Conservation (phyloP, 805 yeast genomes). For the Wickerhamiella sorbophila region DNA sequence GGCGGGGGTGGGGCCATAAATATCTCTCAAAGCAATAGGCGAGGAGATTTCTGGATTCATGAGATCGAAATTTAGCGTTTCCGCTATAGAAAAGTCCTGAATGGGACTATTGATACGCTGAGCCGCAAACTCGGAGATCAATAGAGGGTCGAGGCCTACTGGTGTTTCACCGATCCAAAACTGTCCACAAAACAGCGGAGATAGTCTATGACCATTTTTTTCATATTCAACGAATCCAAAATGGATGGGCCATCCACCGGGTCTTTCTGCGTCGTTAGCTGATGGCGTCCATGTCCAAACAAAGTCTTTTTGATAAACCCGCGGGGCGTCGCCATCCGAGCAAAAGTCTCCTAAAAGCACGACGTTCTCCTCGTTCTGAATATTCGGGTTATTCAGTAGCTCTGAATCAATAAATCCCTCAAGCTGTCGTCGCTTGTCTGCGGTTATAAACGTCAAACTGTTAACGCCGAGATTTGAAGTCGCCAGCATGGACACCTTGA, state of each 20-base stretch:
- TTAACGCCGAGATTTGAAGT: slow-evolving; percentile 10
- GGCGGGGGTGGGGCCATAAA: background rate
- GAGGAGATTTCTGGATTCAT: background rate
- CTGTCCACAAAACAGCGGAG: slow-evolving; percentile 22
- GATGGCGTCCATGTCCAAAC: slow-evolving; percentile 23
- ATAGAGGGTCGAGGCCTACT: background rate
- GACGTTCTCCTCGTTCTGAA: slow-evolving; percentile 28
- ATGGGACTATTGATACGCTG: background rate
- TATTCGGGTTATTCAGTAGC: slow-evolving; percentile 25
- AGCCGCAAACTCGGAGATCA: background rate
- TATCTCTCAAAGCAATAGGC: background rate
- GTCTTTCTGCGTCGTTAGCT: slow-evolving; percentile 4
- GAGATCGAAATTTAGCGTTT: background rate
- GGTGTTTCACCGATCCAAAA: slow-evolving; percentile 23
- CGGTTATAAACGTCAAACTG: slow-evolving; percentile 22
- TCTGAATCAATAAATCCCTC: slow-evolving; percentile 24
- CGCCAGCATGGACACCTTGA: slow-evolving; percentile 10
- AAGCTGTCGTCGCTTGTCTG: slow-evolving; percentile 17
- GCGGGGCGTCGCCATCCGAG: slow-evolving; percentile 10
- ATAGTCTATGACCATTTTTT: slow-evolving; percentile 22
- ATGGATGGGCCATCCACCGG: slow-evolving; percentile 23
- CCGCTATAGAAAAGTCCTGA: background rate
- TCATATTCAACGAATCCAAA: slow-evolving; percentile 30
- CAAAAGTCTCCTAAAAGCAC: slow-evolving; percentile 24
- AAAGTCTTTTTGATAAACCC: slow-evolving; percentile 19